Evolutionary conservation across 1,284 basidiomycete genomes (phyloP), one percentile per base, ranked within the genome.

Genomic region (Ceratobasidium sp.): DNA sequence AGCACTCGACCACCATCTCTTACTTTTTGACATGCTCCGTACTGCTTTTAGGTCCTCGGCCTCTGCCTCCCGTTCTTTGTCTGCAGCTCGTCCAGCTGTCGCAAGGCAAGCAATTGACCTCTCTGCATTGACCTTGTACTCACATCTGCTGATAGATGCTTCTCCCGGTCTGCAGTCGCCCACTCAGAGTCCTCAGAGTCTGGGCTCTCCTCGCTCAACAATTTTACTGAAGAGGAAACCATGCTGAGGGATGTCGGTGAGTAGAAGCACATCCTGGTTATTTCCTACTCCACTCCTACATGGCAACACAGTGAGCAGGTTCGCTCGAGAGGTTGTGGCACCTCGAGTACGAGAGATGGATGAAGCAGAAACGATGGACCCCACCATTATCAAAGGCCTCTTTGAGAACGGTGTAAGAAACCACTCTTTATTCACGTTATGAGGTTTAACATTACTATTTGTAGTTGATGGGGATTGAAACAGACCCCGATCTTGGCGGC

Each of bases 271-370:
- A n/a, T 54, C 33, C 33, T 33, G 33, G 4, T n/a, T 5, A 54
- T 17, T 36, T 44, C 50, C 76, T 33, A 1, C 15, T 63, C 69
- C 15, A 60, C 9, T n/a, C n/a, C n/a, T 73, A 50, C 57, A 19
- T 50, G 24, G 8, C 29, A 8, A 62, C n/a, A 22, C 77, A 95
- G 96, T 98, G 29, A 88, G 88, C 80, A 90, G 93, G 51, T 99
- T 98, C 79, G 95, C 97, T 0, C 86, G 89, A 75, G 96, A 99
- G 73, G 91, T 97, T 44, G 90, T 99, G 27, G 93, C 85, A 11
- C 97, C 98, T 57, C 94, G 91, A 81, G 97, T 98, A 73, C 89
- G 91, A 51, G 94, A 96, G 81, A 99, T 99, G 98, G 97, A 99
- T 82, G 97, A 99, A 86, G 92, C 92, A 69, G 98, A 99, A 84